A percentile compares a stretch with the other conserved stretches of the same genome.
Conservation (phyloP, 2,329 filamentous ascomycete genomes). For the Fusarium globosum region DNA sequence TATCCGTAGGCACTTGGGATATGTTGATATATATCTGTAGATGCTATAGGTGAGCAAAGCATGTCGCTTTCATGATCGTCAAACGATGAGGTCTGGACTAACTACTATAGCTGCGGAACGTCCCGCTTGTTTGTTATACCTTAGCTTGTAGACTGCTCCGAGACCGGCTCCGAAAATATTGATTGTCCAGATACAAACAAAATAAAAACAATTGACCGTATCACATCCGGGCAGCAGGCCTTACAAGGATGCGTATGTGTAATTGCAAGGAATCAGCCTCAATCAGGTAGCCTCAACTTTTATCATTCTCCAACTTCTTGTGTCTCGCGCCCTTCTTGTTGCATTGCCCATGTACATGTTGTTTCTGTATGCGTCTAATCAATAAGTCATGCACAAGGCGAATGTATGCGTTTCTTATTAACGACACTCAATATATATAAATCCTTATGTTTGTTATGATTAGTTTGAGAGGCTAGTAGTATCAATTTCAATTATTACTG, state of each 20-base stretch:
- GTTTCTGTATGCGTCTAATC: neutral
- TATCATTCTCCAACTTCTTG: neutral
- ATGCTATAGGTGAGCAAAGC: neutral
- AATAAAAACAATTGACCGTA: neutral
- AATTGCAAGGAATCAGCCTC: neutral
- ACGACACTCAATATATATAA: neutral
- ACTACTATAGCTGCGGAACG: slow-evolving; percentile 41
- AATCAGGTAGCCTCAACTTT: neutral
- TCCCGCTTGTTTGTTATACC: slow-evolving; percentile 33
- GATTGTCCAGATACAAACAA: neutral
- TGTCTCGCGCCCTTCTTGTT: neutral
- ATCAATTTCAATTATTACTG: neutral
- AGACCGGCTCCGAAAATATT: neutral
- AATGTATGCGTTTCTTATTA: neutral
- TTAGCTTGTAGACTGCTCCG: slow-evolving; percentile 7
- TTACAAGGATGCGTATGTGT: neutral
- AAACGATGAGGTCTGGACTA: slow-evolving; percentile 4
- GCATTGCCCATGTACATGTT: neutral
- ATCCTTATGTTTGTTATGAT: neutral
- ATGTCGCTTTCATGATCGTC: neutral
- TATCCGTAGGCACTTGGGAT: neutral
- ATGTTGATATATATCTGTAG: neutral
- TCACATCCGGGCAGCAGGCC: neutral
- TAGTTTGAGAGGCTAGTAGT: neutral
- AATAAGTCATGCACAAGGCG: neutral